Evolutionary conservation across 2,329 filamentous ascomycete species (phyloP).

Genomic region (Fusarium keratoplasticum): DNA sequence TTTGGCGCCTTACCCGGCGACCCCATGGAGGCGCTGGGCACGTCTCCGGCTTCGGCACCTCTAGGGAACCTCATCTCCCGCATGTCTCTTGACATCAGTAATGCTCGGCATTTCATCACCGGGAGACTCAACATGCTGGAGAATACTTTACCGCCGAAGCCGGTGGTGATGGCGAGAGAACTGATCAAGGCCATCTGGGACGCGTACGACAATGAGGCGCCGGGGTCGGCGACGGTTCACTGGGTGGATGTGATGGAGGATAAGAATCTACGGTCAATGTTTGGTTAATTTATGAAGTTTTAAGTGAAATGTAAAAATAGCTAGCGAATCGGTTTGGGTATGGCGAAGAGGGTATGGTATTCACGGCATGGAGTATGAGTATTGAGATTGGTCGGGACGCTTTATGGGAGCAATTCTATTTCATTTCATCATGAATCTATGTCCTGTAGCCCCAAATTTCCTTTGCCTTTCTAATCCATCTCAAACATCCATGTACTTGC

Average conservation of each 20-base stretch:
- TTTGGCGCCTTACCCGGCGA: constrained; percentile 2
- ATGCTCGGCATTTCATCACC: constrained; percentile 54
- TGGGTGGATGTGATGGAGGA: constrained; percentile 59
- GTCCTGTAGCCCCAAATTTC: not conserved
- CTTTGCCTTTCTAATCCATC: not conserved
- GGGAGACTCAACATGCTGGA: constrained; percentile 53
- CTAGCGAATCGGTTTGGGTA: not conserved
- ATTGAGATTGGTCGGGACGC: not conserved
- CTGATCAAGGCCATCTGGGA: constrained; percentile 56
- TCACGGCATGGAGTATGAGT: not conserved
- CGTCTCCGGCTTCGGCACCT: constrained; percentile 11
- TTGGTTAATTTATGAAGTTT: constrained; percentile 40
- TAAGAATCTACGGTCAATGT: constrained; percentile 48
- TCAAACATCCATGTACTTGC: constrained; percentile 49
- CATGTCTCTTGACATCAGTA: constrained; percentile 51
- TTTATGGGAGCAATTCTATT: constrained; percentile 14
- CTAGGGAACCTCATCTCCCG: constrained; percentile 33
- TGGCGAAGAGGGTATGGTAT: not conserved
- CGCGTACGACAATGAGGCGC: constrained; percentile 52
- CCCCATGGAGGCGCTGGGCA: constrained; percentile 20
- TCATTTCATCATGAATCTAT: constrained; percentile 27
- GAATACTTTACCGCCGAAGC: constrained; percentile 54
- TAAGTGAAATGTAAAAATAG: not conserved
- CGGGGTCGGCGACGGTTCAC: constrained; percentile 49
- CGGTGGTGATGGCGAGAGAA: constrained; percentile 56